A percentile compares a stretch with the other conserved stretches of the same genome.
Conservation (phyloP, 495 filamentous ascomycete species). For the Lindgomyces ingoldianus region DNA sequence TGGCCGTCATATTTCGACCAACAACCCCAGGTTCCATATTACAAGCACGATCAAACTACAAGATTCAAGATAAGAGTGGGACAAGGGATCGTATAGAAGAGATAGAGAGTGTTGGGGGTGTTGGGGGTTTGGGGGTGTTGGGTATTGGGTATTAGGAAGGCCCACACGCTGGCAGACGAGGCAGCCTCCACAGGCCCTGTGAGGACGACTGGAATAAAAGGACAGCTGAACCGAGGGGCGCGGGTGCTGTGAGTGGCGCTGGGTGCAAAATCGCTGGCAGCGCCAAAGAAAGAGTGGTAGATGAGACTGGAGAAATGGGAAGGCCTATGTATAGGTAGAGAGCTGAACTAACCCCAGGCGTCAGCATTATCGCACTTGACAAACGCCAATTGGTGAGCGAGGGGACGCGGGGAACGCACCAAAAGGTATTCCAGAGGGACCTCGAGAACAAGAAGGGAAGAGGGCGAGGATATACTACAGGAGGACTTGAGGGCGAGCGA, state of each 20-base stretch:
- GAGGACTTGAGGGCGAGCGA: constrained; percentile 12
- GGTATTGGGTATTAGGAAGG: no score
- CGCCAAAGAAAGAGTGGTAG: neutral
- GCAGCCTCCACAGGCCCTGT: no score
- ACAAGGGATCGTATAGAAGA: neutral
- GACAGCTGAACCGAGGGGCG: no score
- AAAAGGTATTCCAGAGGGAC: neutral
- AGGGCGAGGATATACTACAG: constrained; percentile 18
- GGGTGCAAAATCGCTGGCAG: neutral
- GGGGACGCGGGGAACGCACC: neutral
- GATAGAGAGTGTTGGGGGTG: neutral
- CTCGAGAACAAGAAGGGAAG: constrained; percentile 1
- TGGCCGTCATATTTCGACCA: constrained; percentile 18
- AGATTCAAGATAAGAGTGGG: neutral
- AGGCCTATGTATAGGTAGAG: constrained; percentile 19
- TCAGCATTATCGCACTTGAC: constrained; percentile 22
- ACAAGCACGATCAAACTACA: neutral
- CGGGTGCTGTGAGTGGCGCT: neutral
- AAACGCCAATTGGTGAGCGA: neutral
- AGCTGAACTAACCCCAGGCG: constrained; percentile 29
- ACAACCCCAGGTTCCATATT: constrained; percentile 28
- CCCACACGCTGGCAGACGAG: no score
- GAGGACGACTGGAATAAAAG: no score
- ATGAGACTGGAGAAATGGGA: constrained; percentile 5
- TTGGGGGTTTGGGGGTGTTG: no score